phyloP scores from a whole-genome alignment of 768 basidiomycete genomes.

The Kwoniella dejecticola region DNA sequence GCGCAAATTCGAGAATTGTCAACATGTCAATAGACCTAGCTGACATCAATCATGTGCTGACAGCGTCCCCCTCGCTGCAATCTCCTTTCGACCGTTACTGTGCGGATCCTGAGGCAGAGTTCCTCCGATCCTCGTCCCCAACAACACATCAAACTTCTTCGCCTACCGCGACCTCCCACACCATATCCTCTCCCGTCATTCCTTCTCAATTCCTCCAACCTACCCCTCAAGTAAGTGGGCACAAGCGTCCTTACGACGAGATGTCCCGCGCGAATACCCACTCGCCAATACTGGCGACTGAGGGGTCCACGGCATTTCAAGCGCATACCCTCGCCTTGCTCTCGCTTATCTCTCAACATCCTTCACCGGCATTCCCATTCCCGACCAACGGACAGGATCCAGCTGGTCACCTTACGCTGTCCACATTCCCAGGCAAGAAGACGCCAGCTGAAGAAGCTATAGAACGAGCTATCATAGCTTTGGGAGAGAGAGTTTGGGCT shows the following conservation, averaged over 20 bases:
- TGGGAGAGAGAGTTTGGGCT: slow-evolving; percentile 38
- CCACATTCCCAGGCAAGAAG: slow-evolving; percentile 34
- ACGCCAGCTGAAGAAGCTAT: slow-evolving; percentile 41
- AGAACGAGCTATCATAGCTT: slow-evolving; percentile 38
- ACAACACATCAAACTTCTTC: background rate
- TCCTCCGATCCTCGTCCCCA: background rate
- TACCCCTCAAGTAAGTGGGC: slow-evolving; percentile 5
- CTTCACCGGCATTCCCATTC: slow-evolving; percentile 48
- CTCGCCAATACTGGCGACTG: slow-evolving; percentile 22
- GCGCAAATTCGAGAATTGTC: too few relatives aligned
- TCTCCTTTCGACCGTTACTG: background rate
- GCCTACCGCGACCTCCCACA: background rate
- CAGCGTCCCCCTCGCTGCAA: slow-evolving; percentile 1
- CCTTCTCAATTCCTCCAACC: slow-evolving; percentile 11
- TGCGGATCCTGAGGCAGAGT: background rate
- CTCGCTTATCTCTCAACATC: slow-evolving; percentile 37
- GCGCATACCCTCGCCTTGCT: slow-evolving; percentile 39
- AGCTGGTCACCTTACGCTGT: slow-evolving; percentile 4
- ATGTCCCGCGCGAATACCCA: slow-evolving; percentile 18
- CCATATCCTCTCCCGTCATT: slow-evolving; percentile 1
- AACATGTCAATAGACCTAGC: slow-evolving; percentile 5
- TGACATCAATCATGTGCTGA: slow-evolving; percentile 9
- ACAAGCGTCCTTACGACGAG: slow-evolving; percentile 13
- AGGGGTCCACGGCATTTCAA: slow-evolving; percentile 32
- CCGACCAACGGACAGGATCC: slow-evolving; percentile 23